Evolutionary conservation across 805 yeast genomes (phyloP).

Genomic region (Spathaspora sp.): DNA sequence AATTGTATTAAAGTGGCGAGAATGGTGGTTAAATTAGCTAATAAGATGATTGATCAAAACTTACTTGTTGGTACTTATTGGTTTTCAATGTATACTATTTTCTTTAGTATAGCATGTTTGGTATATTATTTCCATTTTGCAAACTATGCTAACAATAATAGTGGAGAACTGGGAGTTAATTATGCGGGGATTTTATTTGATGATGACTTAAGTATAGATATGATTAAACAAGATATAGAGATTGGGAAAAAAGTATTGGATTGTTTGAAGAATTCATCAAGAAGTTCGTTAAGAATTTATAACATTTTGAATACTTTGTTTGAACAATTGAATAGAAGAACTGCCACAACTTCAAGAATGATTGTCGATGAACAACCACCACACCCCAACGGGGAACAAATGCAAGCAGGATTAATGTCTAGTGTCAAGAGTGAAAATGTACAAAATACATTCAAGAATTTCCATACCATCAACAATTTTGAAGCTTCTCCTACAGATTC

Average conservation of each 20-base stretch:
- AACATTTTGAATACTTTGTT: conserved; percentile 75
- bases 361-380: background rate
- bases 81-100: conserved; percentile 87
- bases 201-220: conserved; percentile 46
- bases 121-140: conserved; percentile 71
- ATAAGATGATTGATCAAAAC: conserved; percentile 70
- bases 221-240: conserved; percentile 75
- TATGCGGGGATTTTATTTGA: conserved; percentile 44
- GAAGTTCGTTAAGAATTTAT: conserved; percentile 78
- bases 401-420: background rate
- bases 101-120: conserved; percentile 83
- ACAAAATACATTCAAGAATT: conserved; percentile 22
- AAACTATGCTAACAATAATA: conserved; percentile 34
- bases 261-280: conserved; percentile 65
- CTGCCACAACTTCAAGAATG: conserved; percentile 44
- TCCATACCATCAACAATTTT: conserved; percentile 26
- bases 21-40: conserved; percentile 74
- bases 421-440: conserved; percentile 15
- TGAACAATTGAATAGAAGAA: conserved; percentile 71
- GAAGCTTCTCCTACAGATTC: background rate
- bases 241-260: conserved; percentile 74
- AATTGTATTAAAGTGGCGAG: conserved; percentile 84
- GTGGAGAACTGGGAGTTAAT: conserved; percentile 29
- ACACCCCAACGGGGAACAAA: background rate
- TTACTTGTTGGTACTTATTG: conserved; percentile 83